Evolutionary conservation across 2,329 filamentous ascomycete species (phyloP).

Genomic region (Nemania sp.): DNA sequence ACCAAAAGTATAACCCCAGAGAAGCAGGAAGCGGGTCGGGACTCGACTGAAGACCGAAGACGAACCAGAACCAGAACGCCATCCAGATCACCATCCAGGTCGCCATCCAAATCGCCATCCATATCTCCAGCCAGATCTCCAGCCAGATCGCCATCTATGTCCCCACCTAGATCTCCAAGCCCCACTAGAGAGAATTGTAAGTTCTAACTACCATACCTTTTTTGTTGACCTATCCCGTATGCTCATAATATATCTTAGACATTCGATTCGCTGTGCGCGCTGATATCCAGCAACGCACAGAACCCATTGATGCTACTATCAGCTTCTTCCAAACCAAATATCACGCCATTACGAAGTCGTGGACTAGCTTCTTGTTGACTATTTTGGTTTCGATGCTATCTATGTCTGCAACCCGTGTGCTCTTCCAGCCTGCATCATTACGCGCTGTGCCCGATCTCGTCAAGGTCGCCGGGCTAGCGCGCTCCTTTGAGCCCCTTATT

Average conservation of each 20-base stretch:
- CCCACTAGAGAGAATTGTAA: conserved; percentile 63
- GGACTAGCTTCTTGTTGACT: conserved; percentile 73
- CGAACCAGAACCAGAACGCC: conserved; percentile 49
- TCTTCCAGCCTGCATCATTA: conserved; percentile 75
- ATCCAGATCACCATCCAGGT: conserved; percentile 47
- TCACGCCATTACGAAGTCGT: conserved; percentile 73
- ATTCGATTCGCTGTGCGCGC: conserved; percentile 89
- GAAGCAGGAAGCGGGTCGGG: conserved; percentile 40
- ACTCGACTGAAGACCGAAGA: conserved; percentile 39
- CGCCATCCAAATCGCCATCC: no score
- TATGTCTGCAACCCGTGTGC: conserved; percentile 71
- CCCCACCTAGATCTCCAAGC: conserved; percentile 48
- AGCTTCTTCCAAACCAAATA: conserved; percentile 71
- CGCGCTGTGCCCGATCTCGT: conserved; percentile 84
- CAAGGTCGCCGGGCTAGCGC: conserved; percentile 89
- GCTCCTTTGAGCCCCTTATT: conserved; percentile 92
- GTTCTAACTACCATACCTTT: conserved; percentile 42
- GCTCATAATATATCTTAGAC: conserved; percentile 64
- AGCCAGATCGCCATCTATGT: no score
- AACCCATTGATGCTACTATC: conserved; percentile 82
- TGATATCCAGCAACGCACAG: conserved; percentile 87
- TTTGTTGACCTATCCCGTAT: conserved; percentile 6
- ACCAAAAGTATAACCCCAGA: conserved; percentile 47
- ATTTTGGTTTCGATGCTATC: conserved; percentile 72
- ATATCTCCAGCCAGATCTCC: no score